These are phyloP conservation scores for Coniochaeta sp. DNA, from an alignment of 2,329 filamentous ascomycete species.

Conservation along the genomic window DNA sequence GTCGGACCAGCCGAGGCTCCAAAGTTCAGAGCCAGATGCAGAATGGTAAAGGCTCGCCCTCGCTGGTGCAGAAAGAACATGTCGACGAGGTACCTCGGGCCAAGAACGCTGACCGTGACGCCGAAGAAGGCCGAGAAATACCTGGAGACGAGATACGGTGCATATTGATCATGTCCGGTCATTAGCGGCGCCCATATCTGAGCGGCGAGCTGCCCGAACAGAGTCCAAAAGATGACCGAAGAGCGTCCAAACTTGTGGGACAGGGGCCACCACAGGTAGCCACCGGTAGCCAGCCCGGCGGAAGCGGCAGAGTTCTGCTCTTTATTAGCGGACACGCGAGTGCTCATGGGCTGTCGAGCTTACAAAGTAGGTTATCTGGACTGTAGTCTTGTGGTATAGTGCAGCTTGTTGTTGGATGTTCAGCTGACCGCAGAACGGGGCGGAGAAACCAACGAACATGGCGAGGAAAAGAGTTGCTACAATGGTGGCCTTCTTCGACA, in stretches of 20 bases:
- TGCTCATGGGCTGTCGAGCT: background rate
- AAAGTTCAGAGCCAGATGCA: constrained; percentile 26
- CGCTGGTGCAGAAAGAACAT: constrained; percentile 34
- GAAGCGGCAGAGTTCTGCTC: constrained; percentile 25
- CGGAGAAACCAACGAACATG: constrained; percentile 25
- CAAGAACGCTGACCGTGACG: constrained; percentile 26
- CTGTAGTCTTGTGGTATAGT: constrained; percentile 22
- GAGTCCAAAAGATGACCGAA: constrained; percentile 29
- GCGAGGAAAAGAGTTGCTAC: constrained; percentile 24
- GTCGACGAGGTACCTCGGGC: constrained; percentile 30
- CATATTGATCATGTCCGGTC: constrained; percentile 24
- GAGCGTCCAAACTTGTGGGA: constrained; percentile 25
- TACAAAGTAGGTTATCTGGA: constrained; percentile 21
- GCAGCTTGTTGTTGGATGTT: constrained; percentile 24
- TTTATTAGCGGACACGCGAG: background rate
- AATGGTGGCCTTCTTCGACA: constrained; percentile 21
- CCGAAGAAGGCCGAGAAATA: constrained; percentile 32
- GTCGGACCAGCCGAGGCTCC: constrained; percentile 28
- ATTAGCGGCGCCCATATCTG: constrained; percentile 29
- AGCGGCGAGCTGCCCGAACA: constrained; percentile 23
- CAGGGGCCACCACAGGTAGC: constrained; percentile 28
- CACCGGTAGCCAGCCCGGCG: constrained; percentile 28
- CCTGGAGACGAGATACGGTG: constrained; percentile 26
- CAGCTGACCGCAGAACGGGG: constrained; percentile 25
- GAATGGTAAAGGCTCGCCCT: constrained; percentile 27